Base-by-base conservation (phyloP, 768 basidiomycete species). In the Pisolithus microcarpus region DNA sequence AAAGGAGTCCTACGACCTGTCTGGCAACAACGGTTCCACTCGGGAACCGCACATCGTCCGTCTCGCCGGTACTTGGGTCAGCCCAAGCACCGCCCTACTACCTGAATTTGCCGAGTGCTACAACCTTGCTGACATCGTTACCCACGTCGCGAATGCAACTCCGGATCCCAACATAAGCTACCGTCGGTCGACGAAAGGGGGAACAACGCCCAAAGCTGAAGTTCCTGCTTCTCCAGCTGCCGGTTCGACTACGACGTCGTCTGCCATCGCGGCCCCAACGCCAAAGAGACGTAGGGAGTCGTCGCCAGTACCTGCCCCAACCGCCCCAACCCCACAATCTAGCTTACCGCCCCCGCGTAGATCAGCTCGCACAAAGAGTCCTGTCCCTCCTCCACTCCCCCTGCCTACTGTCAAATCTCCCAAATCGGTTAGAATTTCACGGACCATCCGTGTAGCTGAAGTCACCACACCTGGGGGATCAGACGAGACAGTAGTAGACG, bases 41-140 rank as follows among this genome's bases (percentile, higher is more conserved):
- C 78, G 78, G 51, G 82, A 84, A 28, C 67, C 75, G 7, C 58
- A 65, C 45, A 75, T 81, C 61, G 80, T 87, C 48, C 79, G 91
- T 56, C 82, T 97, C 50, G 93, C 93, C 2, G 93, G 93, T 13
- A 87, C 83, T 28, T 97, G 93, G 93, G 82, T 91, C 53, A 75
- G 76, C 50, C 74, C 84, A 28, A 62, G 76, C 6, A 64, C 84
- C 8, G 93, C 93, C 1, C 65, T 79, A 38, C 73, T 76, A 56
- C 54, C 65, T 6, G 54, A 62, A 6, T 72, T 95, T 31, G 90
- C 88, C 5, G 73, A 75, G 3, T 70, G 73, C 6, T 97, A 96
- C 60, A 68, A 66, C 16, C 72, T 97, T 7, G 72, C 67, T 6
- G 67, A 75, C 4, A 73, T 90, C 56, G 78, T 91, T 54, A 66